Evolutionary conservation across 345 rosid species (phyloP).

Genomic region (Bretschneidera sinensis): DNA sequence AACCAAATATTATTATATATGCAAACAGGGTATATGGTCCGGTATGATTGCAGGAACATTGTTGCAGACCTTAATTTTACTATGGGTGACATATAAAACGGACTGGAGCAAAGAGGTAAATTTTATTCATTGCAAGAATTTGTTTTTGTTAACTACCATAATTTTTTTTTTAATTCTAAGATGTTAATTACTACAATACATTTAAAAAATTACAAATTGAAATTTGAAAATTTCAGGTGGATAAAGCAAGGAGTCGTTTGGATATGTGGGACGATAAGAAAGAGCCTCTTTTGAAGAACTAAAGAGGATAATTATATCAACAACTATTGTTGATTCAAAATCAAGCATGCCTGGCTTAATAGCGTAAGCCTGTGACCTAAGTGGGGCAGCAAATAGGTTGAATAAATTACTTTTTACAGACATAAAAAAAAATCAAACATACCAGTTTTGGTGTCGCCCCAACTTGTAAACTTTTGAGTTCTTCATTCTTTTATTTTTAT

Average conservation of each 20-base stretch:
- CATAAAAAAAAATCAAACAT: no score
- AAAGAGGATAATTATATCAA: no score
- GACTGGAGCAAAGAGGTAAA: conserved; percentile 65
- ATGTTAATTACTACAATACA: neutral
- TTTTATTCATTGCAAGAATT: neutral
- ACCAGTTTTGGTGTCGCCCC: no score
- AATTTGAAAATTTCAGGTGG: conserved; percentile 32
- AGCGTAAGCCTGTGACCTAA: no score
- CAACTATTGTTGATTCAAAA: no score
- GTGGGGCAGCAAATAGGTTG: no score
- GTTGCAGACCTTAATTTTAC: conserved; percentile 47
- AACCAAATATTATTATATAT: neutral
- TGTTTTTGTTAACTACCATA: neutral
- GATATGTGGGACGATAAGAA: conserved; percentile 35
- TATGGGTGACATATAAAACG: conserved; percentile 43
- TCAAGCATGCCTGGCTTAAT: no score
- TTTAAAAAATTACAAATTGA: no score
- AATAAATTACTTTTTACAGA: no score
- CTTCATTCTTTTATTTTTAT: no score
- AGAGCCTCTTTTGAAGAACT: conserved; percentile 25
- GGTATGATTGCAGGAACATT: conserved; percentile 73
- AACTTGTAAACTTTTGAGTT: no score
- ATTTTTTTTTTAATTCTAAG: no score
- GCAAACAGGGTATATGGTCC: conserved; percentile 61
- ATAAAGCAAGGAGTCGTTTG: conserved; percentile 39